phyloP scores from a whole-genome alignment of 2,329 filamentous ascomycete species.

The Microascus cirrosus region DNA sequence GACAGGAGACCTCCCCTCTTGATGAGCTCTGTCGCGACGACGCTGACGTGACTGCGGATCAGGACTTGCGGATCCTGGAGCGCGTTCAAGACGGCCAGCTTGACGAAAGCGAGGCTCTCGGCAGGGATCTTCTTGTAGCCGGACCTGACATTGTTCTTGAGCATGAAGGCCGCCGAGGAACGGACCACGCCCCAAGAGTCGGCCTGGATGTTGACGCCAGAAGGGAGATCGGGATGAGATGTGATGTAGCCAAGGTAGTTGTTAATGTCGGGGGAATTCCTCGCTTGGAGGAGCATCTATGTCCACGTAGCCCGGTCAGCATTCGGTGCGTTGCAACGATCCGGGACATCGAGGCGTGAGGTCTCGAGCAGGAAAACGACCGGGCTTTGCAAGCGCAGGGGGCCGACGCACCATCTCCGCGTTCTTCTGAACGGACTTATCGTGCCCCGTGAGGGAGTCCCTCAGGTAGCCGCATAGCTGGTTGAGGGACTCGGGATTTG shows the following conservation, averaged over 20 bases:
- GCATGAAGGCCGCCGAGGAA: constrained; percentile 80
- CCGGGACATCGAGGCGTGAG: background rate
- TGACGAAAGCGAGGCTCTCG: constrained; percentile 63
- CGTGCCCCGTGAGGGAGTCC: constrained; percentile 80
- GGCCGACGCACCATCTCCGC: constrained; percentile 64
- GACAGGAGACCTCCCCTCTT: constrained; percentile 72
- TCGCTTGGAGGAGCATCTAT: constrained; percentile 89
- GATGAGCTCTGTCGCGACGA: constrained; percentile 87
- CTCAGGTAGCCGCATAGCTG: constrained; percentile 83
- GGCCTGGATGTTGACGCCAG: constrained; percentile 45
- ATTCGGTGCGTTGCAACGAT: background rate
- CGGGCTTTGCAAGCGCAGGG: background rate
- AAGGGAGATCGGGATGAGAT: constrained; percentile 54
- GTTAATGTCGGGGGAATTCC: constrained; percentile 81
- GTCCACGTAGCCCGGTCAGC: constrained; percentile 9
- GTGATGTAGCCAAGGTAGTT: constrained; percentile 94
- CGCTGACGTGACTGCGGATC: constrained; percentile 83
- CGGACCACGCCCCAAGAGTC: constrained; percentile 65
- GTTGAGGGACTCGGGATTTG: constrained; percentile 72
- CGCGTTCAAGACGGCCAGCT: constrained; percentile 64
- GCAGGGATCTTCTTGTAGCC: constrained; percentile 68
- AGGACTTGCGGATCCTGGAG: constrained; percentile 73
- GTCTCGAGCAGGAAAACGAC: background rate
- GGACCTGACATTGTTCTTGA: constrained; percentile 83
- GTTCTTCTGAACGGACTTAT: constrained; percentile 73